Percentiles rank a stretch among this genome's conserved stretches.
phyloP scores from a whole-genome alignment of 169 alveolate species.

The Besnoitia besnoiti region DNA sequence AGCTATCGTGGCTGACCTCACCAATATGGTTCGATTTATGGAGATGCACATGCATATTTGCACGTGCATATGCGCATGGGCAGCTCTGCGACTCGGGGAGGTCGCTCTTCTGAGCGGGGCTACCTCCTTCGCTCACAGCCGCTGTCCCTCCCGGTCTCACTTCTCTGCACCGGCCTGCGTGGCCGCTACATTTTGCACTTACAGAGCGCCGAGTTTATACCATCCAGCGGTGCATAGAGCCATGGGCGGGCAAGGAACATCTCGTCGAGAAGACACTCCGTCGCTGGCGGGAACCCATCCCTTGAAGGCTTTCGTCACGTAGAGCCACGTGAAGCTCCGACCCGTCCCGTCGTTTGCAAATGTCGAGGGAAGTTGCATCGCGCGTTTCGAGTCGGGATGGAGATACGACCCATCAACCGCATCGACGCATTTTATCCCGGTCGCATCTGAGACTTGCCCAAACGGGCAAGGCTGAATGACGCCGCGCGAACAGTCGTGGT shows the following conservation, averaged over 20 bases:
- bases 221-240: not conserved
- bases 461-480: not conserved
- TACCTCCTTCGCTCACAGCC: too few relatives aligned
- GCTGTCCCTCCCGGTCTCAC: too few relatives aligned
- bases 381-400: not conserved
- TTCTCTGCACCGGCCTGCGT: too few relatives aligned
- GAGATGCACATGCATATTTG: too few relatives aligned
- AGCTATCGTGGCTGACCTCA: too few relatives aligned
- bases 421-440: not conserved
- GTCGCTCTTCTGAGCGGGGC: too few relatives aligned
- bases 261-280: not conserved
- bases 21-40: too few relatives aligned
- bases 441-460: not conserved
- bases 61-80: too few relatives aligned
- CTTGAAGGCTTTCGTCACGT: not conserved
- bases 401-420: not conserved
- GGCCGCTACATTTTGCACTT: too few relatives aligned
- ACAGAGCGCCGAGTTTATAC: not conserved
- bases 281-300: not conserved
- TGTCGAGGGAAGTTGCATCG: not conserved
- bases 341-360: not conserved
- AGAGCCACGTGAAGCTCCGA: not conserved
- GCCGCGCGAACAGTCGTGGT: not conserved
- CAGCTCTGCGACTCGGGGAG: too few relatives aligned
- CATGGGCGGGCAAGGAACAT: not conserved